Evolutionary conservation across 192 early-diverging fungal species (phyloP).

Genomic region (Backusella tuberculispora): DNA sequence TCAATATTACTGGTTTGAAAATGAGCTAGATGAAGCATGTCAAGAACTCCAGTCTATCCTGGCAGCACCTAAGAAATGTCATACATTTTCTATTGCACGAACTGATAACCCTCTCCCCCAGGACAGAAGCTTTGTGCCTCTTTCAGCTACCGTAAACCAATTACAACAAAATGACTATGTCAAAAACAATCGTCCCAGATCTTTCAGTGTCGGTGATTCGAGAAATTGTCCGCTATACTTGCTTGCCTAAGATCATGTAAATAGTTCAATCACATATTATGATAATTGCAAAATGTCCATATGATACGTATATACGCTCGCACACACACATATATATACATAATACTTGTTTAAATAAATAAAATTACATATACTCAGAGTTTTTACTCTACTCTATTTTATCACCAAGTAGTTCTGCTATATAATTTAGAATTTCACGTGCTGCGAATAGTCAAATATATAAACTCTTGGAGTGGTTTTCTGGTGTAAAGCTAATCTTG

Average conservation of each 20-base stretch:
- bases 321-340: neutral
- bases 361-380: neutral
- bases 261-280: neutral
- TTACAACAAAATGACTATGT: neutral
- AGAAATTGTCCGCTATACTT: conserved; percentile 1
- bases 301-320: neutral
- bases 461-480: neutral
- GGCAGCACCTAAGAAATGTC: neutral
- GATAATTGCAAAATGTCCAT: neutral
- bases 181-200: conserved; percentile 23
- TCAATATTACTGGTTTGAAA: neutral
- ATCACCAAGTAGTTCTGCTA: too few species aligned
- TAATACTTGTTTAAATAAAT: conserved; percentile 1
- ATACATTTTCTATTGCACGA: conserved; percentile 17
- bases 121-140: conserved; percentile 26
- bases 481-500: neutral
- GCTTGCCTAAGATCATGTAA: conserved; percentile 5
- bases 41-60: conserved; percentile 26
- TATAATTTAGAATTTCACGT: neutral
- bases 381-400: too few species aligned
- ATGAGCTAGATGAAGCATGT: conserved; percentile 24
- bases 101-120: conserved; percentile 28
- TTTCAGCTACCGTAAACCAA: conserved; percentile 3
- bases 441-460: neutral
- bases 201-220: conserved; percentile 30